These are phyloP conservation scores for Notholithocarpus densiflorus DNA, from an alignment of 306 rosid species.

Conservation along the genomic window DNA sequence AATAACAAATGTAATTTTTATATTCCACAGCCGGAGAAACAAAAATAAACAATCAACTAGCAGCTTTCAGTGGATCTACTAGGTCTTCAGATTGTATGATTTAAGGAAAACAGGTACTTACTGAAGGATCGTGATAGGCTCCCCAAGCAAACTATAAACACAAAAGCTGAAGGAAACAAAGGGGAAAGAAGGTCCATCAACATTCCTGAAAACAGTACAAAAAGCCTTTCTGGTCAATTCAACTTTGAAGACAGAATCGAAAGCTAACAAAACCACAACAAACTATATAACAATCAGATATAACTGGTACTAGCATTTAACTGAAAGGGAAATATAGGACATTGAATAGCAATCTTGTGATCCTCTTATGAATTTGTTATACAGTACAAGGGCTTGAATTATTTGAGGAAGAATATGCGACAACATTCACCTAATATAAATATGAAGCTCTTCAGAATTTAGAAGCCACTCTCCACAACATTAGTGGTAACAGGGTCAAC, in stretches of 20 bases:
- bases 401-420: background rate
- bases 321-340: background rate
- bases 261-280: conserved; percentile 5
- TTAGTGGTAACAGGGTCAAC: background rate
- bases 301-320: background rate
- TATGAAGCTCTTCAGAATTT: background rate
- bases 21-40: background rate
- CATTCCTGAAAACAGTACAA: conserved; percentile 66
- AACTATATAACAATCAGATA: background rate
- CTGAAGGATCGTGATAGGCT: conserved; percentile 98
- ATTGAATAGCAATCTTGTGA: background rate
- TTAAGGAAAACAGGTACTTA: conserved; percentile 43
- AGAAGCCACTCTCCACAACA: background rate
- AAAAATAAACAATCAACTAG: background rate
- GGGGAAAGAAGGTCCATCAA: conserved; percentile 98
- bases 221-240: conserved; percentile 19
- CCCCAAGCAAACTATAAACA: conserved; percentile 82
- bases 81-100: conserved; percentile 5
- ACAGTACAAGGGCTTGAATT: background rate
- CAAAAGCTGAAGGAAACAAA: conserved; percentile 82
- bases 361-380: background rate
- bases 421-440: background rate
- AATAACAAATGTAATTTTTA: background rate
- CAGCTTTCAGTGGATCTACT: background rate
- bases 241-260: conserved; percentile 3